A percentile compares a stretch with the other conserved stretches of the same genome.
phyloP scores from a whole-genome alignment of 441 rosid genomes.

The Croton laevigatus region DNA sequence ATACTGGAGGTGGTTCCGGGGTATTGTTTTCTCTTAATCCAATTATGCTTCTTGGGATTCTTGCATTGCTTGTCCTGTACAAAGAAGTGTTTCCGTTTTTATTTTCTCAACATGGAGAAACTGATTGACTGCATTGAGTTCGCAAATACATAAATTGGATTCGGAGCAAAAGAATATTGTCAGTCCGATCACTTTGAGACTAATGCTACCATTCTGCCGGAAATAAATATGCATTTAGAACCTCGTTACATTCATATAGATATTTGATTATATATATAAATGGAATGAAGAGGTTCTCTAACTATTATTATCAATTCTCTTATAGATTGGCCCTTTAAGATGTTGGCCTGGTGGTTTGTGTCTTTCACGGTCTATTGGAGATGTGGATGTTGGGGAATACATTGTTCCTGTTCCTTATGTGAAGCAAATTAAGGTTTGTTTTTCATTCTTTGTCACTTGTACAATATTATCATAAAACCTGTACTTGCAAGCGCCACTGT shows the following conservation, averaged over 20 bases:
- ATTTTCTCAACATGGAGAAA: neutral
- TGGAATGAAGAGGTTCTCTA: constrained; percentile 26
- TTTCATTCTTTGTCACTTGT: constrained; percentile 9
- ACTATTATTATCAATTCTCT: constrained; percentile 23
- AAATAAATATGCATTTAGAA: neutral
- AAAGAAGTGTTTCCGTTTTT: neutral
- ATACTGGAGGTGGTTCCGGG: constrained; percentile 98
- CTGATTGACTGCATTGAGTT: neutral
- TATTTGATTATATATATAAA: constrained; percentile 4
- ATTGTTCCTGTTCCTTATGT: constrained; percentile 98
- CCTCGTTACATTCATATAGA: neutral
- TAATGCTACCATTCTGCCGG: neutral
- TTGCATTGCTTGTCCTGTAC: constrained; percentile 3
- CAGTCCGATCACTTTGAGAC: neutral
- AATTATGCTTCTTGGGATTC: constrained; percentile 9
- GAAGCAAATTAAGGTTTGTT: constrained; percentile 96
- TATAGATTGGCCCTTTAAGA: constrained; percentile 95
- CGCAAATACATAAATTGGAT: neutral
- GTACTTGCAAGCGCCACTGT: constrained; percentile 5
- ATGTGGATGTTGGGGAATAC: constrained; percentile 91
- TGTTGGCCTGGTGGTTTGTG: constrained; percentile 99
- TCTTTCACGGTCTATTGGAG: constrained; percentile 98
- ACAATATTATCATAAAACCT: constrained; percentile 7
- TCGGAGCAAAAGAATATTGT: neutral
- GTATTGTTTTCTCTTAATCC: constrained; percentile 37